A percentile compares a stretch with the other conserved stretches of the same genome.
Conservation (phyloP, 2,329 filamentous ascomycete genomes). For the Lasiodiplodia hormozganensis region DNA sequence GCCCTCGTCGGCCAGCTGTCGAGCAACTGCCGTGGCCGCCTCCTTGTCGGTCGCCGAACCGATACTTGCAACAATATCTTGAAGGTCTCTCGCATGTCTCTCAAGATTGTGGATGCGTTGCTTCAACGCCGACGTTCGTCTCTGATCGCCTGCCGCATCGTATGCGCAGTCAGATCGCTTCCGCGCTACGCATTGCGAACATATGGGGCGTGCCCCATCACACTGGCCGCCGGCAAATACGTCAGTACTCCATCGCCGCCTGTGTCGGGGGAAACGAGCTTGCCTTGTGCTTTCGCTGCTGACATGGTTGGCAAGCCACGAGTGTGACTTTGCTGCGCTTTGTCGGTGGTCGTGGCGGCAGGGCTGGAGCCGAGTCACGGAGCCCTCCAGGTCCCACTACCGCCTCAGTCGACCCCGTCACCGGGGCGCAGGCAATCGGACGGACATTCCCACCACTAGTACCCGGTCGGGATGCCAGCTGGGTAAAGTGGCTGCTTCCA, state of each 20-base stretch:
- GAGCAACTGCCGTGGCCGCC: slow-evolving; percentile 1
- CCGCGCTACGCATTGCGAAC: slow-evolving; percentile 29
- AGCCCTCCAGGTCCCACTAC: background rate
- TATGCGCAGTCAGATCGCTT: slow-evolving; percentile 32
- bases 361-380: background rate
- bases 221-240: slow-evolving; percentile 10
- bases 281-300: slow-evolving; percentile 31
- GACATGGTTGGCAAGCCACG: slow-evolving; percentile 30
- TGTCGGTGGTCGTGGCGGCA: background rate
- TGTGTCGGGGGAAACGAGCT: slow-evolving; percentile 29
- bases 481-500: background rate
- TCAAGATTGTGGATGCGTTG: slow-evolving; percentile 27
- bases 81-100: slow-evolving; percentile 12
- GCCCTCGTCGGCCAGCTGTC: background rate
- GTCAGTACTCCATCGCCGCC: background rate
- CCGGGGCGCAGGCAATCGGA: background rate
- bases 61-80: slow-evolving; percentile 23
- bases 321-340: slow-evolving; percentile 28
- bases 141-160: slow-evolving; percentile 32
- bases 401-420: background rate
- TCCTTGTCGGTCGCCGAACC: slow-evolving; percentile 14
- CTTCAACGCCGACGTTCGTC: slow-evolving; percentile 32
- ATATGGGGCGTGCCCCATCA: slow-evolving; percentile 32
- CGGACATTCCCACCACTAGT: background rate
- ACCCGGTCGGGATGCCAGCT: background rate